phyloP scores from a whole-genome alignment of 2,329 filamentous ascomycete genomes.

The Hypoxylon sp. region DNA sequence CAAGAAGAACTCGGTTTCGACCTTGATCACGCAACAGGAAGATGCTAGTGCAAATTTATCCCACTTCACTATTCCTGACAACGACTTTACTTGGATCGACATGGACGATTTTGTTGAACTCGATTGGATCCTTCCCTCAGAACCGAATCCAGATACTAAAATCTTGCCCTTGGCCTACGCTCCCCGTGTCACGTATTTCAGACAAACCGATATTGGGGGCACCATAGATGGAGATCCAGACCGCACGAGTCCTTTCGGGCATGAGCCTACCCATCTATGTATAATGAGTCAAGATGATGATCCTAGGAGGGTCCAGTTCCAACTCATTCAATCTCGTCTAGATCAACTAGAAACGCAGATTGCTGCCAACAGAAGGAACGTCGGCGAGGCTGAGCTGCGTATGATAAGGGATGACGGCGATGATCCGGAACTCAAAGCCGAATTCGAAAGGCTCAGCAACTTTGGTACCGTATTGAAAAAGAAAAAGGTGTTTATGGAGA shows the following conservation, averaged over 20 bases:
- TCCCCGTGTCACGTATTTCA: constrained; percentile 96
- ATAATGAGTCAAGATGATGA: constrained; percentile 94
- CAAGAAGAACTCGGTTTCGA: constrained; percentile 69
- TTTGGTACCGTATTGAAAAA: constrained; percentile 70
- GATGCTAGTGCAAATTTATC: constrained; percentile 79
- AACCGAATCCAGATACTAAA: constrained; percentile 91
- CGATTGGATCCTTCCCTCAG: constrained; percentile 93
- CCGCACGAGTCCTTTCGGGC: constrained; percentile 88
- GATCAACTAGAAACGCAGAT: constrained; percentile 85
- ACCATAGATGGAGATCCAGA: constrained; percentile 84
- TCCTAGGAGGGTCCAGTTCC: constrained; percentile 87
- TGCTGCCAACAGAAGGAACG: constrained; percentile 76
- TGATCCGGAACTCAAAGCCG: constrained; percentile 66
- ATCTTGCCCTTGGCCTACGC: constrained; percentile 93
- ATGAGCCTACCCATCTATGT: constrained; percentile 94
- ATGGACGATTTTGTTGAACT: constrained; percentile 99
- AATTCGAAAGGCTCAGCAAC: constrained; percentile 72
- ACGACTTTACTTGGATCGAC: constrained; percentile 96
- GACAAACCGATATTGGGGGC: constrained; percentile 92
- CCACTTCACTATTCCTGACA: constrained; percentile 94
- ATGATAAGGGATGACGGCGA: constrained; percentile 66
- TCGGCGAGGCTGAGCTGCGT: constrained; percentile 82
- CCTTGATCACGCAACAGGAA: constrained; percentile 68
- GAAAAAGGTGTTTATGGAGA: constrained; percentile 71
- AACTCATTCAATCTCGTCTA: constrained; percentile 86